These are phyloP conservation scores for Parachaetomium inaequale DNA, from an alignment of 495 filamentous ascomycete species.

Conservation along the genomic window DNA sequence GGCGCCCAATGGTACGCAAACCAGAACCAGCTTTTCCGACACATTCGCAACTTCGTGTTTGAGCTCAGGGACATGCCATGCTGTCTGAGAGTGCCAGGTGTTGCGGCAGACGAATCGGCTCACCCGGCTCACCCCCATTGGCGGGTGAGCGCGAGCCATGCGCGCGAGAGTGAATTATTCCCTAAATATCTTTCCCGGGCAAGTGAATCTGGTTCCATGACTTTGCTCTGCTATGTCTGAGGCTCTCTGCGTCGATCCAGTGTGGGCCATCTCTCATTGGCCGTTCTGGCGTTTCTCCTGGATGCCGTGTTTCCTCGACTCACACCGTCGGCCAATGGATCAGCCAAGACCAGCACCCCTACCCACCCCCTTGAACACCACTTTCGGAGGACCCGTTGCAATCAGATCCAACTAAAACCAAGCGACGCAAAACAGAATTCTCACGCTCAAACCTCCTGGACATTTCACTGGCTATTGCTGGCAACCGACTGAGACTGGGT, in stretches of 20 bases:
- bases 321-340: constrained; percentile 7
- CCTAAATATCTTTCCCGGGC: too few relatives aligned
- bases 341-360: constrained; percentile 10
- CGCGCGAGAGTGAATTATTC: too few relatives aligned
- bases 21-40: too few relatives aligned
- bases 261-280: not conserved
- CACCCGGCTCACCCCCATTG: too few relatives aligned
- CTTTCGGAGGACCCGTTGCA: not conserved
- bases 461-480: not conserved
- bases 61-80: too few relatives aligned
- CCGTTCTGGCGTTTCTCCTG: not conserved
- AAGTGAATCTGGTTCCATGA: not conserved
- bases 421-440: not conserved
- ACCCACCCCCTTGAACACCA: not conserved
- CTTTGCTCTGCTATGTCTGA: not conserved
- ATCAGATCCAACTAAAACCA: not conserved
- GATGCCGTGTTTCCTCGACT: constrained; percentile 5
- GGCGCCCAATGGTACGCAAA: too few relatives aligned
- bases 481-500: not conserved
- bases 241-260: not conserved
- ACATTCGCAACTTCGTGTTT: too few relatives aligned
- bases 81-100: too few relatives aligned
- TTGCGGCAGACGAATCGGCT: too few relatives aligned
- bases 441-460: not conserved
- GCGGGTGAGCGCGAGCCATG: too few relatives aligned